A percentile compares a stretch with the other conserved stretches of the same genome.
Conservation (phyloP, 108 stramenopile species). For the Cyclostephanos invisitatus region DNA sequence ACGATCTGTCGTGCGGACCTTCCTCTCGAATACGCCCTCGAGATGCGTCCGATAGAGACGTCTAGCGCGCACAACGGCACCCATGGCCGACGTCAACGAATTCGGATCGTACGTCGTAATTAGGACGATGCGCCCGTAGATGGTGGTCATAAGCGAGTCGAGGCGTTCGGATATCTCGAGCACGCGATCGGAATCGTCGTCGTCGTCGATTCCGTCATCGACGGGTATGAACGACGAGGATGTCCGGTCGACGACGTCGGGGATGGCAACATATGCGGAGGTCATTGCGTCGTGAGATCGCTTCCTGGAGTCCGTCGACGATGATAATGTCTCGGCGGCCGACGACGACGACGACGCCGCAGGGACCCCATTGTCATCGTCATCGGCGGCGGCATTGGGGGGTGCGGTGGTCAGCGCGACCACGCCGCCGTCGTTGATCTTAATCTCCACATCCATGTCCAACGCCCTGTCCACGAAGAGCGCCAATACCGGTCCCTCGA, state of each 20-base stretch:
- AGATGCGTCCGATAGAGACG: conserved; percentile 41
- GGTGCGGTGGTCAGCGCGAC: conserved; percentile 66
- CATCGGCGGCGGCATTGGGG: background rate
- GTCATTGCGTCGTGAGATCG: conserved; percentile 26
- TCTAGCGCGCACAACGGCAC: conserved; percentile 41
- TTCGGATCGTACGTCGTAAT: conserved; percentile 32
- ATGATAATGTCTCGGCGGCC: background rate
- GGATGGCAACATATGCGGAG: background rate
- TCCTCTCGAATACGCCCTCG: conserved; percentile 68
- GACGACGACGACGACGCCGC: background rate
- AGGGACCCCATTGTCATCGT: background rate
- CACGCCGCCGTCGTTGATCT: conserved; percentile 85
- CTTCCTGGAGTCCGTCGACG: conserved; percentile 13
- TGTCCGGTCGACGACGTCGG: background rate
- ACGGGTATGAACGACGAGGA: conserved; percentile 3
- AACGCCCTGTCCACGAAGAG: conserved; percentile 86
- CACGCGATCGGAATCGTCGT: conserved; percentile 28
- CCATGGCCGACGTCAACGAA: conserved; percentile 38
- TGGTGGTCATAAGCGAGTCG: conserved; percentile 40
- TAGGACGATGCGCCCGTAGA: conserved; percentile 34
- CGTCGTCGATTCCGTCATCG: background rate
- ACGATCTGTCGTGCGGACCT: conserved; percentile 89
- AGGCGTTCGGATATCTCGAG: conserved; percentile 47
- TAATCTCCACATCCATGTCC: conserved; percentile 98
- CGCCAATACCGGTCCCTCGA: conserved; percentile 56